Base-by-base conservation (phyloP, 768 basidiomycete genomes). In the Lactarius vividus region DNA sequence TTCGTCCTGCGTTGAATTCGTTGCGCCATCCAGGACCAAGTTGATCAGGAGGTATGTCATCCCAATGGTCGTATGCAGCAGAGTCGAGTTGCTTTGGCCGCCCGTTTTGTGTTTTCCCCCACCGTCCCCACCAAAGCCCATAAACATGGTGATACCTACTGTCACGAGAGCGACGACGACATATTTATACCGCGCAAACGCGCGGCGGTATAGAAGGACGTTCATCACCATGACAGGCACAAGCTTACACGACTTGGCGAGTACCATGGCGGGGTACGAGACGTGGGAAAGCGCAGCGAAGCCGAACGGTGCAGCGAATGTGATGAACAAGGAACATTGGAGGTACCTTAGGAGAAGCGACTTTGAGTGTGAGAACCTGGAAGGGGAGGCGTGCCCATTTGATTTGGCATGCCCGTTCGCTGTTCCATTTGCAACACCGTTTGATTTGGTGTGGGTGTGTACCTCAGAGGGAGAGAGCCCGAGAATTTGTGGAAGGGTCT, bases 221-320 rank as follows among this genome's bases (percentile, higher is more conserved):
- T 98, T 98, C 90, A 98, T 95, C 76, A 98, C 84, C 86, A 96
- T 93, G 66, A 96, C 97, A 0, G 97, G 97, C 53, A 99, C 94
- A 74, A 99, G 92, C 75, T 98, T 98, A 83, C 97, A 98, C 0
- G 96, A 98, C 77, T 98, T 98, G 60, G 93, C 97, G 69, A 98
- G 89, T 39, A 98, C 96, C 92, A 98, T 96, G 53, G 96, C 94
- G 58, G 97, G 97, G 81, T 98, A 98, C 20, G 94, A 94, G 74
- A 99, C 95, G 79, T 96, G 93, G 29, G 92, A 88, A 52, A 98
- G 88, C 5, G 95, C 88, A 13, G 95, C 91, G 78, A 98, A 98
- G 60, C 96, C 96, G 74, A 98, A 96, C 3, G 96, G 97, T 26
- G 94, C 91, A 2, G 96, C 96, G 44, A 86, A 79, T 46, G 95